A percentile compares a stretch with the other conserved stretches of the same genome.
Evolutionary conservation across 164 flowering plant species (phyloP).

Genomic region (Vitis cinerea): DNA sequence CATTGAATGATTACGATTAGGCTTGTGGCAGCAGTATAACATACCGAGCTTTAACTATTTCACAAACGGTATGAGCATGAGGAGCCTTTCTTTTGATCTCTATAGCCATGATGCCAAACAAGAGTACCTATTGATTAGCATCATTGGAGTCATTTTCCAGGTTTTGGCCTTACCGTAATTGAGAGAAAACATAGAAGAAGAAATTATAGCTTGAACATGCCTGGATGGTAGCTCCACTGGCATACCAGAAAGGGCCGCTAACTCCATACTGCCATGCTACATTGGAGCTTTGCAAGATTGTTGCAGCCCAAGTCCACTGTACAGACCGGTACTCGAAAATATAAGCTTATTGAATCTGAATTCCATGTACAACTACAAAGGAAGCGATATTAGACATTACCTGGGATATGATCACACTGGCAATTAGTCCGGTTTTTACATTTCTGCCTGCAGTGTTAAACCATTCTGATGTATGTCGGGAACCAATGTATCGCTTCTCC

Average conservation of each 20-base stretch:
- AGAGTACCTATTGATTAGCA: slow-evolving; percentile 53
- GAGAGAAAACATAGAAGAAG: not conserved
- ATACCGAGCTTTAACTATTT: slow-evolving; percentile 90
- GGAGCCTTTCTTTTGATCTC: slow-evolving; percentile 98
- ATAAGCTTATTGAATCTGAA: no score
- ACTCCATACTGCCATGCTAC: slow-evolving; percentile 97
- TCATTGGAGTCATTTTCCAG: not conserved
- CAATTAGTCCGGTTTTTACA: slow-evolving; percentile 94
- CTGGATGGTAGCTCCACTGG: slow-evolving; percentile 96
- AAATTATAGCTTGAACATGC: slow-evolving; percentile 25
- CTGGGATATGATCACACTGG: slow-evolving; percentile 96
- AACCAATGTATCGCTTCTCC: slow-evolving; percentile 86
- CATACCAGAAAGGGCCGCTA: slow-evolving; percentile 99
- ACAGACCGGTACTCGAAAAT: not conserved
- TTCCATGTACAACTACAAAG: no score
- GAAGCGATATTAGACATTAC: slow-evolving; percentile 25
- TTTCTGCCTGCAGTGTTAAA: slow-evolving; percentile 95
- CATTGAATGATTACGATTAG: no score
- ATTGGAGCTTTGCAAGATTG: slow-evolving; percentile 95
- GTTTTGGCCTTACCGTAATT: not conserved
- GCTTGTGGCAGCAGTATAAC: not conserved
- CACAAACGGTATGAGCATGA: slow-evolving; percentile 93
- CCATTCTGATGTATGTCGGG: slow-evolving; percentile 94
- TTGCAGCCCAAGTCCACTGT: slow-evolving; percentile 99
- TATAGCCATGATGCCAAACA: slow-evolving; percentile 94